Percentiles rank a stretch among this genome's conserved stretches.
Evolutionary conservation across 768 basidiomycete species (phyloP).

Genomic region (Austroboletus festivus): DNA sequence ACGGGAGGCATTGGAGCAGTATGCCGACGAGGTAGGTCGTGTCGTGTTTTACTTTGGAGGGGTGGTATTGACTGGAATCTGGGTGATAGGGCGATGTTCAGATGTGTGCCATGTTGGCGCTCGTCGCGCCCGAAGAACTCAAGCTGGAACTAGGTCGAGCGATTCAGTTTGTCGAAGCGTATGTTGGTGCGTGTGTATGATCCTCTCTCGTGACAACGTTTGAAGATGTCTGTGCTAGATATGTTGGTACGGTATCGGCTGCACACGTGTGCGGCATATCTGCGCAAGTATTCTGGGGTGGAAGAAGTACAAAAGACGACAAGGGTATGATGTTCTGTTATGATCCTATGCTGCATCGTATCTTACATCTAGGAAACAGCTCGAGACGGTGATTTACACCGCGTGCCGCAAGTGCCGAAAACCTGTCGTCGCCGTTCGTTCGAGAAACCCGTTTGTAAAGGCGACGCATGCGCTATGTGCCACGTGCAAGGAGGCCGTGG

Average conservation of each 20-base stretch:
- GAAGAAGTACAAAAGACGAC: constrained; percentile 53
- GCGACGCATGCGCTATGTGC: constrained; percentile 56
- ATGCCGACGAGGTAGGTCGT: constrained; percentile 54
- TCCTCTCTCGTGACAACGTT: neutral
- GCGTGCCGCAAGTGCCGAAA: constrained; percentile 70
- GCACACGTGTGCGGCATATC: constrained; percentile 66
- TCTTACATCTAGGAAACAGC: constrained; percentile 35
- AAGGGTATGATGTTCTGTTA: constrained; percentile 40
- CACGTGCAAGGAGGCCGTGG: constrained; percentile 48
- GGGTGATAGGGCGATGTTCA: constrained; percentile 70
- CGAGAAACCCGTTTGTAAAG: constrained; percentile 28
- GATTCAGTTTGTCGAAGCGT: constrained; percentile 61
- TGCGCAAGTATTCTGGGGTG: constrained; percentile 60
- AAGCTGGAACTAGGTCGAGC: constrained; percentile 41
- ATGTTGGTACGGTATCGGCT: constrained; percentile 59
- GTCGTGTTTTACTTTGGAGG: neutral
- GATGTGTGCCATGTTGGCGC: constrained; percentile 69
- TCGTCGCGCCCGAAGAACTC: constrained; percentile 62
- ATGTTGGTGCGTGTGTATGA: constrained; percentile 54
- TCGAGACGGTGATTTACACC: constrained; percentile 70
- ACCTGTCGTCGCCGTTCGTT: constrained; percentile 43
- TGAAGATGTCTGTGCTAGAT: constrained; percentile 40
- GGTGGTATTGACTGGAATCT: neutral
- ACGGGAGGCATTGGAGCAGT: constrained; percentile 54
- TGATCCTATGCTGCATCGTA: neutral